Evolutionary conservation across 1,284 basidiomycete genomes (phyloP).

Genomic region (Ceratobasidium sp.): DNA sequence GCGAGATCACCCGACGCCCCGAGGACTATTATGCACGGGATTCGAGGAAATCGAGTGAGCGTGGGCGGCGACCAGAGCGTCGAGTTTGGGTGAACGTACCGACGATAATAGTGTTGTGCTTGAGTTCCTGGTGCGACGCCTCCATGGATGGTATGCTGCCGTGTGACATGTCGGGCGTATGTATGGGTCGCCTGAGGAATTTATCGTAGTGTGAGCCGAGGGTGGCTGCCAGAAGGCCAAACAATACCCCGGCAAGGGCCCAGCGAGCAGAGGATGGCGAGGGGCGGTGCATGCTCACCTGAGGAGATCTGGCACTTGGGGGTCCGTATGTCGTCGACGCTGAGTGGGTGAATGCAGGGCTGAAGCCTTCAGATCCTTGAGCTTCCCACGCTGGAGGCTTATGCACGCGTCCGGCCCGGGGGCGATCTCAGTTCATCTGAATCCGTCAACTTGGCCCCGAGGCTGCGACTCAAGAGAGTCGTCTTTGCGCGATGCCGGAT

Average conservation of each 20-base stretch:
- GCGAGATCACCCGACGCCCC: slow-evolving; percentile 98
- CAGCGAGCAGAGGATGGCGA: slow-evolving; percentile 18
- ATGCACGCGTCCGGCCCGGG: slow-evolving; percentile 18
- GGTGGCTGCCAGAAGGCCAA: slow-evolving; percentile 19
- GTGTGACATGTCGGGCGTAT: slow-evolving; percentile 34
- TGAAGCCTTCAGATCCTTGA: slow-evolving; percentile 11
- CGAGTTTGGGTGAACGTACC: slow-evolving; percentile 58
- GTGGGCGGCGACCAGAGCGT: slow-evolving; percentile 40
- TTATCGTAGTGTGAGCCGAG: slow-evolving; percentile 40
- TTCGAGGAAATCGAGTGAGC: slow-evolving; percentile 26
- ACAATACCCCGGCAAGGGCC: slow-evolving; percentile 27
- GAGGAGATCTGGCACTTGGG: slow-evolving; percentile 26
- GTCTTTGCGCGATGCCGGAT: slow-evolving; percentile 1
- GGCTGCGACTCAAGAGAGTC: slow-evolving; percentile 34
- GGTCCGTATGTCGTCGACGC: slow-evolving; percentile 22
- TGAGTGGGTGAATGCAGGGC: not conserved
- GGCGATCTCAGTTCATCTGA: slow-evolving; percentile 41
- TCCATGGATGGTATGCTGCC: slow-evolving; percentile 89
- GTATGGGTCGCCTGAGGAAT: slow-evolving; percentile 14
- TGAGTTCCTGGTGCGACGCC: slow-evolving; percentile 71
- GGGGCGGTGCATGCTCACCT: slow-evolving; percentile 40
- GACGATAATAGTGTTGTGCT: slow-evolving; percentile 85
- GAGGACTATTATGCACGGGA: slow-evolving; percentile 65
- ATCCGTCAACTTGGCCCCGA: slow-evolving; percentile 30
- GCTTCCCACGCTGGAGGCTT: slow-evolving; percentile 32